Evolutionary conservation across 1,284 basidiomycete species (phyloP).

Genomic region (Testicularia cyperi): DNA sequence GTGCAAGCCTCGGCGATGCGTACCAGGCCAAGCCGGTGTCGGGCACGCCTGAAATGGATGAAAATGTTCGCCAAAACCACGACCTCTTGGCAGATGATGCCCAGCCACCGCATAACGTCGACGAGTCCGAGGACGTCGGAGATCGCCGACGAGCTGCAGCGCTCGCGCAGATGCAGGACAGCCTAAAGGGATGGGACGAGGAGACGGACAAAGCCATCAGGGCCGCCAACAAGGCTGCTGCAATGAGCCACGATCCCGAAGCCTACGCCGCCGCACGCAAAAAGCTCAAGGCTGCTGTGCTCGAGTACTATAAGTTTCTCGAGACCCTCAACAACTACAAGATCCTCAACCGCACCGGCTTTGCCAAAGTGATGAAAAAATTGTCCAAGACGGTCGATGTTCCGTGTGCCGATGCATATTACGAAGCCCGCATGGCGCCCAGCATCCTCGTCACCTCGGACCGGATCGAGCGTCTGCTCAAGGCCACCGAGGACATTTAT

Average conservation of each 20-base stretch:
- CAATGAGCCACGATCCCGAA: conserved; percentile 68
- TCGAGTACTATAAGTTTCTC: conserved; percentile 77
- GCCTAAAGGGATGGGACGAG: conserved; percentile 30
- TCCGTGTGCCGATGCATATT: conserved; percentile 69
- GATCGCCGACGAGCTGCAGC: conserved; percentile 44
- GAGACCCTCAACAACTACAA: conserved; percentile 78
- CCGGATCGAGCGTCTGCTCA: conserved; percentile 70
- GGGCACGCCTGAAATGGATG: neutral
- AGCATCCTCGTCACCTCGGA: conserved; percentile 65
- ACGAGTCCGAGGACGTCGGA: conserved; percentile 43
- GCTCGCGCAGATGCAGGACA: conserved; percentile 40
- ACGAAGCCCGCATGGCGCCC: conserved; percentile 70
- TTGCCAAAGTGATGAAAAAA: conserved; percentile 84
- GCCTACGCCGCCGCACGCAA: conserved; percentile 80
- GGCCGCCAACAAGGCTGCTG: conserved; percentile 45
- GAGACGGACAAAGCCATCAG: conserved; percentile 35
- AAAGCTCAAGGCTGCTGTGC: conserved; percentile 75
- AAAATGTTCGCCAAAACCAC: neutral
- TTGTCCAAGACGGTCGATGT: conserved; percentile 83
- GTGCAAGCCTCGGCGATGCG: neutral
- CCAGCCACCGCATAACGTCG: conserved; percentile 1
- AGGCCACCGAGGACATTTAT: conserved; percentile 63
- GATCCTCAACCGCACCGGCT: conserved; percentile 78
- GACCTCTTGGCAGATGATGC: neutral
- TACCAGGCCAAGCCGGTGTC: neutral